phyloP scores from a whole-genome alignment of 345 rosid species.

The Aquilaria yunnanensis region DNA sequence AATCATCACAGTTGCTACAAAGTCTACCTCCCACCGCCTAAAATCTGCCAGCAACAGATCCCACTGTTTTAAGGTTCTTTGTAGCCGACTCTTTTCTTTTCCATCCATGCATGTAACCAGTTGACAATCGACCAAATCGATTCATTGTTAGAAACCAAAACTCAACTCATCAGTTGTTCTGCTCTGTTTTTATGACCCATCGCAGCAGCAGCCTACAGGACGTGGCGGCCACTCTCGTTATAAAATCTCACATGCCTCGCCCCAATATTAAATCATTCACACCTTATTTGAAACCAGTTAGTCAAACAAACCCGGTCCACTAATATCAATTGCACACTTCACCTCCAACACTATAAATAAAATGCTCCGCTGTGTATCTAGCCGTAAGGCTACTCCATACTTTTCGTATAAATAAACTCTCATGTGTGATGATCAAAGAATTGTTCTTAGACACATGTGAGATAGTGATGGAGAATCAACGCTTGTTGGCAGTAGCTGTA shows the following conservation, averaged over 20 bases:
- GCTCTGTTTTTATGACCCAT: too few species aligned
- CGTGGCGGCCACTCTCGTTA: background rate
- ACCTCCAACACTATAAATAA: slow-evolving; percentile 10
- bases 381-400: background rate
- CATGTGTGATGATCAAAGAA: background rate
- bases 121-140: too few species aligned
- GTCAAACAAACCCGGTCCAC: slow-evolving; percentile 7
- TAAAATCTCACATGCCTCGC: background rate
- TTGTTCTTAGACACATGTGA: background rate
- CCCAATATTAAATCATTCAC: background rate
- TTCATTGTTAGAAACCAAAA: too few species aligned
- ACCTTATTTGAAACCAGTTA: slow-evolving; percentile 3
- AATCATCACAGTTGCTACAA: too few species aligned
- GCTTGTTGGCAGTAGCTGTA: background rate
- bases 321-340: background rate
- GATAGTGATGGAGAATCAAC: slow-evolving; percentile 14
- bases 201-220: background rate
- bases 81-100: too few species aligned
- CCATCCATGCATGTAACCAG: too few species aligned
- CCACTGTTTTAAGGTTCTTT: too few species aligned
- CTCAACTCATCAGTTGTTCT: too few species aligned
- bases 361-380: background rate
- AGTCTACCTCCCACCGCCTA: too few species aligned
- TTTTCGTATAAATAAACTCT: background rate
- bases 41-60: too few species aligned